These are phyloP conservation scores for Boletus sp. DNA, from an alignment of 768 basidiomycete genomes.

Conservation along the genomic window DNA sequence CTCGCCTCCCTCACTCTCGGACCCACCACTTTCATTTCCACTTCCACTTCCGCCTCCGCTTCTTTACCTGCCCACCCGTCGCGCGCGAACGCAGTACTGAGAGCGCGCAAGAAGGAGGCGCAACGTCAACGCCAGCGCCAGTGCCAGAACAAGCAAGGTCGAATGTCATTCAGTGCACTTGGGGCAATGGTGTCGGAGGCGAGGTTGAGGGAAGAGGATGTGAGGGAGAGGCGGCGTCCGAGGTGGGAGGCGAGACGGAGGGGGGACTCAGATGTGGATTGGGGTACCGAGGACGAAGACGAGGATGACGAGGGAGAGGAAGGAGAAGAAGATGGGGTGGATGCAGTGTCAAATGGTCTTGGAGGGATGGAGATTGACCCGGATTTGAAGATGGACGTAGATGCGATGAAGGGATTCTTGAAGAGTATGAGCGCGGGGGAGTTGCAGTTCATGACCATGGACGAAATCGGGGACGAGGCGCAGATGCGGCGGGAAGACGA, in stretches of 20 bases:
- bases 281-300: constrained; percentile 48
- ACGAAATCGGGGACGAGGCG: constrained; percentile 59
- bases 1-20: constrained; percentile 28
- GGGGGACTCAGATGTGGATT: constrained; percentile 68
- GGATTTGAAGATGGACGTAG: constrained; percentile 45
- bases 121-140: constrained; percentile 3
- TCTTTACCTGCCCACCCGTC: constrained; percentile 17
- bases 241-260: constrained; percentile 49
- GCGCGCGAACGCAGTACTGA: constrained; percentile 23
- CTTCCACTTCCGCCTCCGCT: not conserved
- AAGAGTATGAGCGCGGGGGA: constrained; percentile 48
- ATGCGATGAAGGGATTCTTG: constrained; percentile 54
- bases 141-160: constrained; percentile 12
- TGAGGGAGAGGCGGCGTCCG: constrained; percentile 33
- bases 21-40: constrained; percentile 8
- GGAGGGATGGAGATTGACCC: constrained; percentile 66
- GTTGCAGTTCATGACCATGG: constrained; percentile 53
- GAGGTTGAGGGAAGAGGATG: constrained; percentile 37
- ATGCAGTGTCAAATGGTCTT: constrained; percentile 28
- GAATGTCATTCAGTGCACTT: constrained; percentile 42
- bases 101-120: constrained; percentile 21
- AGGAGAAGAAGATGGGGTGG: constrained; percentile 23
- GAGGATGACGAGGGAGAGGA: constrained; percentile 20
- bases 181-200: constrained; percentile 57
- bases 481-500: constrained; percentile 50